phyloP scores from a whole-genome alignment of 768 basidiomycete species.

The Rhodotorula kratochvilovae region DNA sequence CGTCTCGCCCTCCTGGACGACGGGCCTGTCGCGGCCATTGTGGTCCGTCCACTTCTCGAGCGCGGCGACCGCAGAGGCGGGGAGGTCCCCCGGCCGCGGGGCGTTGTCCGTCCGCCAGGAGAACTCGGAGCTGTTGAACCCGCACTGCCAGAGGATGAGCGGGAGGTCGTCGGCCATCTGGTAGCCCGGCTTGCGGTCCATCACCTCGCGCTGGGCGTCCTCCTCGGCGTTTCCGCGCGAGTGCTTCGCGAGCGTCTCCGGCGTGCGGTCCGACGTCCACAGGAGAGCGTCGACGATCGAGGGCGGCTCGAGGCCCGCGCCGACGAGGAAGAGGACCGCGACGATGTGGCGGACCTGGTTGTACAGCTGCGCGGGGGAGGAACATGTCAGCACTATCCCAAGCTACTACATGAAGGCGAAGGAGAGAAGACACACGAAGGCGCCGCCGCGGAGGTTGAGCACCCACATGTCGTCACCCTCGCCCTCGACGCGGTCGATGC shows the following conservation, averaged over 20 bases:
- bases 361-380: constrained; percentile 55
- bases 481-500: constrained; percentile 54
- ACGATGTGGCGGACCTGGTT: constrained; percentile 96
- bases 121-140: constrained; percentile 62
- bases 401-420: no score
- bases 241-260: constrained; percentile 23
- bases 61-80: constrained; percentile 40
- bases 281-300: constrained; percentile 66
- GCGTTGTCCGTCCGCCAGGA: constrained; percentile 64
- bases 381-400: not conserved
- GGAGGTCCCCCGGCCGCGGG: constrained; percentile 30
- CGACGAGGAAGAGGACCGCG: constrained; percentile 82
- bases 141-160: constrained; percentile 85
- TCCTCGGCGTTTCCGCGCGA: constrained; percentile 8
- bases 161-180: constrained; percentile 90
- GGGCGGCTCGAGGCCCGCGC: constrained; percentile 69
- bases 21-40: constrained; percentile 12
- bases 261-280: constrained; percentile 58
- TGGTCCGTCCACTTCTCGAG: not conserved
- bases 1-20: constrained; percentile 25
- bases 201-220: constrained; percentile 4
- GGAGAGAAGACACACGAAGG: constrained; percentile 25
- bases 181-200: constrained; percentile 73
- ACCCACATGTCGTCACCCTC: constrained; percentile 35
- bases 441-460: constrained; percentile 36